Conservation (phyloP, 164 flowering plant species). For the Sedum album region DNA sequence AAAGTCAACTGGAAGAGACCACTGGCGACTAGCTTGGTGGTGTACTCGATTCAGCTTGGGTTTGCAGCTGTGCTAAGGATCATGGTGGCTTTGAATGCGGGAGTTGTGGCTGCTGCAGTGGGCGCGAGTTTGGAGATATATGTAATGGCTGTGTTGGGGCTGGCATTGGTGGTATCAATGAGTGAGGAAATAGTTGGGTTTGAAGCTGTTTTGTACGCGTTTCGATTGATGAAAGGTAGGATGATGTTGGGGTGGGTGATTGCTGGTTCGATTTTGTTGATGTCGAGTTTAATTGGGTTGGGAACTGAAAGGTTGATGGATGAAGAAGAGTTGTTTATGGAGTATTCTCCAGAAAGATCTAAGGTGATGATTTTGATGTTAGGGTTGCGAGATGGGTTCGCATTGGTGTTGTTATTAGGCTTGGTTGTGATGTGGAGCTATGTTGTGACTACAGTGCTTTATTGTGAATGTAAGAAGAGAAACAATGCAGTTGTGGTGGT, state of each 20-base stretch:
- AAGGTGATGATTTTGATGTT: constrained; percentile 12
- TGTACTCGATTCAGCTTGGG: constrained; percentile 17
- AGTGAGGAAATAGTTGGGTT: constrained; percentile 35
- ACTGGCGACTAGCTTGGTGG: constrained; percentile 24
- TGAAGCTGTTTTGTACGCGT: constrained; percentile 39
- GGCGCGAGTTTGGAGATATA: constrained; percentile 27
- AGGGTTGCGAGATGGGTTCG: constrained; percentile 13
- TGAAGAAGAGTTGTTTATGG: constrained; percentile 12
- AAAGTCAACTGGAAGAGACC: constrained; percentile 25
- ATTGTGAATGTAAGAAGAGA: constrained; percentile 28
- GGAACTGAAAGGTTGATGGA: constrained; percentile 18
- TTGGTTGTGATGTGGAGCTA: constrained; percentile 28
- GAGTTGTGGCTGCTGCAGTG: constrained; percentile 12
- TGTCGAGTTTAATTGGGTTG: constrained; percentile 22
- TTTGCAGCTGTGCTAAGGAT: constrained; percentile 12
- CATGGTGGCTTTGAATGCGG: constrained; percentile 1
- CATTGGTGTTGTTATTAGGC: constrained; percentile 26
- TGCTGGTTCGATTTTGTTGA: constrained; percentile 22
- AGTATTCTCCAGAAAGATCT: constrained; percentile 9
- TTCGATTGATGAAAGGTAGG: constrained; percentile 34
- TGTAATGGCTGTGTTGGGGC: constrained; percentile 32
- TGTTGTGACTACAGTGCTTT: constrained; percentile 26
- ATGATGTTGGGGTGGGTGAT: constrained; percentile 36
- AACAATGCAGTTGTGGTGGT: not conserved
- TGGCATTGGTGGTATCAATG: constrained; percentile 45